Conservation (phyloP, 2,329 filamentous ascomycete genomes). For the Colletotrichum salicis region DNA sequence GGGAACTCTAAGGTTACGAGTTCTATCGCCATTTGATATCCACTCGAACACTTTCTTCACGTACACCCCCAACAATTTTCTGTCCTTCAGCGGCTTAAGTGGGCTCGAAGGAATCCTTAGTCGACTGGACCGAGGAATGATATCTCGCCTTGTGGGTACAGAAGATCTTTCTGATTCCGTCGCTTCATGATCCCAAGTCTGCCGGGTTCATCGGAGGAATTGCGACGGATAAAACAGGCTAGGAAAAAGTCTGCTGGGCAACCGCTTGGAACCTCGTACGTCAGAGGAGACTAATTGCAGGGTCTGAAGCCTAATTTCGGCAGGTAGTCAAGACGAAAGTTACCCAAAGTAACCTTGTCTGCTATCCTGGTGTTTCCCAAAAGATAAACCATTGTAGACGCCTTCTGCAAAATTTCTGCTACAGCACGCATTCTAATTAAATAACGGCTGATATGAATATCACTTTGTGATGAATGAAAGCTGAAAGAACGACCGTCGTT, state of each 20-base stretch:
- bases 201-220: not conserved
- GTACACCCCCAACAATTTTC: not conserved
- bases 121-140: not conserved
- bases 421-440: not conserved
- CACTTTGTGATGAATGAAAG: not conserved
- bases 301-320: not conserved
- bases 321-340: not conserved
- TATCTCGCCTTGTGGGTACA: not conserved
- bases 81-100: not conserved
- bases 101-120: not conserved
- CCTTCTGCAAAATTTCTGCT: not conserved
- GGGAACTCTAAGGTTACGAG: not conserved
- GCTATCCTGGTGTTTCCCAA: not conserved
- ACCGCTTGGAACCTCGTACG: not conserved
- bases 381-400: not conserved
- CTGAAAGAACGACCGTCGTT: not conserved
- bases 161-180: not conserved
- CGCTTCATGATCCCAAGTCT: not conserved
- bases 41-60: not conserved
- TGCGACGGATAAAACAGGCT: not conserved
- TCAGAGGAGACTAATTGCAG: not conserved
- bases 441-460: not conserved
- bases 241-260: not conserved
- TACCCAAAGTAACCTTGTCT: not conserved
- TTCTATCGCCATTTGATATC: not conserved